Percentiles rank a stretch among this genome's conserved stretches.
Conservation (phyloP, 176 grass and related monocot genomes). For the Triticum turgidum region DNA sequence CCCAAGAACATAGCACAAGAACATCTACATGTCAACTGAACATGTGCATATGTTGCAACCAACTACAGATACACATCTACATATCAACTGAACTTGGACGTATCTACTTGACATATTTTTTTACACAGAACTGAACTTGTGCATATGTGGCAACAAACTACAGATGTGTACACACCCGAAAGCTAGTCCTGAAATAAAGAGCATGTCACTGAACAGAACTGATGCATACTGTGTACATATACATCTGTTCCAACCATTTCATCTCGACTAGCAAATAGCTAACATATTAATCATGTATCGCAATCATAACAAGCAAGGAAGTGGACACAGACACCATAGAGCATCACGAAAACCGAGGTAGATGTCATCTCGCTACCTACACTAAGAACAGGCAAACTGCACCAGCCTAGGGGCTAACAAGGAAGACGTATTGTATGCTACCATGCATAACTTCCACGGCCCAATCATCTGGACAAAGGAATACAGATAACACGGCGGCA, state of each 20-base stretch:
- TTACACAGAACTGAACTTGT: too few species aligned
- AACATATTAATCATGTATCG: too few species aligned
- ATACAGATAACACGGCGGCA: not conserved
- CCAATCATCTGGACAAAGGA: not conserved
- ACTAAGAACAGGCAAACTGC: too few species aligned
- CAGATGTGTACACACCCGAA: not conserved
- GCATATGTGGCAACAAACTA: not conserved
- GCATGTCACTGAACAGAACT: not conserved
- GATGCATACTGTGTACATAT: not conserved
- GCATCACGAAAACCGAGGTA: too few species aligned
- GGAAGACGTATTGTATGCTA: conserved; percentile 17
- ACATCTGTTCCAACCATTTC: not conserved
- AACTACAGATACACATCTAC: not conserved
- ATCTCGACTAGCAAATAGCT: not conserved
- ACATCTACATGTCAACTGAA: not conserved
- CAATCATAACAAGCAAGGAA: not conserved
- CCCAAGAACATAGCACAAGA: not conserved
- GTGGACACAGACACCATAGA: too few species aligned
- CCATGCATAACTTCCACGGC: conserved; percentile 23
- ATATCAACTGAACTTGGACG: too few species aligned
- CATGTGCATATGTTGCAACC: not conserved
- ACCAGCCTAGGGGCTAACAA: not conserved
- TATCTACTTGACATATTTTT: too few species aligned
- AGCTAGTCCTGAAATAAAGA: not conserved
- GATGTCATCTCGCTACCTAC: too few species aligned